These are phyloP conservation scores for Arthrinium phaeospermum DNA, from an alignment of 2,329 filamentous ascomycete species.

Conservation along the genomic window DNA sequence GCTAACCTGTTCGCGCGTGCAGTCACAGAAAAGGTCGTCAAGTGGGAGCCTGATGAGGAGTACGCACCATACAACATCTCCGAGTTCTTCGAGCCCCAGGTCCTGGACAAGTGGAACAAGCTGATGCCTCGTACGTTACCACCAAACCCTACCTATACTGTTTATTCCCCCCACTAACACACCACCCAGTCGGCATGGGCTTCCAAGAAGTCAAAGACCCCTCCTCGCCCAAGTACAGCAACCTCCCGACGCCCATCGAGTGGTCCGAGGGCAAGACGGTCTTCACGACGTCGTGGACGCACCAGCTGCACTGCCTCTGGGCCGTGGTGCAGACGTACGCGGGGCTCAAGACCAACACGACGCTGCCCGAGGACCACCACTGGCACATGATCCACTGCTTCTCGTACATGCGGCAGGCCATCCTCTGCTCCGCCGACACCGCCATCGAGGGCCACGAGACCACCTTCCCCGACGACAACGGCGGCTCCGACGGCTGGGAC, in stretches of 20 bases:
- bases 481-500: slow-evolving; percentile 53
- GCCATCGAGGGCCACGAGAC: slow-evolving; percentile 53
- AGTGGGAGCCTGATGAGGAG: slow-evolving; percentile 44
- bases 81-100: slow-evolving; percentile 46
- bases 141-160: too few relatives aligned
- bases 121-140: slow-evolving; percentile 44
- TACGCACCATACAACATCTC: slow-evolving; percentile 46
- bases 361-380: slow-evolving; percentile 50
- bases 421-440: slow-evolving; percentile 53
- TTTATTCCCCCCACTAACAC: too few relatives aligned
- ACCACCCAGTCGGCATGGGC: slow-evolving; percentile 39
- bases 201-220: slow-evolving; percentile 41
- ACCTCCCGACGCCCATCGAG: slow-evolving; percentile 38
- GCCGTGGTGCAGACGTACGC: slow-evolving; percentile 52
- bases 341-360: slow-evolving; percentile 44
- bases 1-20: slow-evolving; percentile 18
- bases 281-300: slow-evolving; percentile 48
- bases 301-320: slow-evolving; percentile 49
- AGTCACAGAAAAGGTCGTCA: slow-evolving; percentile 45
- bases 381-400: slow-evolving; percentile 57
- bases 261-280: slow-evolving; percentile 41
- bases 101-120: slow-evolving; percentile 45
- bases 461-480: slow-evolving; percentile 53
- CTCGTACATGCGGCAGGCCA: slow-evolving; percentile 53
- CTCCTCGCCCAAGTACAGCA: slow-evolving; percentile 33